Base-by-base conservation (phyloP, 495 filamentous ascomycete genomes). In the Podospora fimiseda region DNA sequence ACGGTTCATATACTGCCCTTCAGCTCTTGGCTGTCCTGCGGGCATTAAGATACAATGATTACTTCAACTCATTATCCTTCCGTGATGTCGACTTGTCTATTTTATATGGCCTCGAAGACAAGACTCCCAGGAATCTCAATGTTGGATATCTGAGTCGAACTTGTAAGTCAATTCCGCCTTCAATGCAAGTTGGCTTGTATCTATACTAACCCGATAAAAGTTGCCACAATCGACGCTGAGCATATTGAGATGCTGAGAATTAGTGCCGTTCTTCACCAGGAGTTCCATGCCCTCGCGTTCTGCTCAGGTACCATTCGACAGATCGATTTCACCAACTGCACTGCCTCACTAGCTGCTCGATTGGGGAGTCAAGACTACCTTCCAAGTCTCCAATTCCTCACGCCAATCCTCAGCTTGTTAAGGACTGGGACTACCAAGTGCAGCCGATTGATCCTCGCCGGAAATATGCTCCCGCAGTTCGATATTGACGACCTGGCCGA, bases 31-130 rank as follows among this genome's bases (percentile, higher is more conserved):
- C 93, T 2, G 80, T 96, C 20, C 79, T 96, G 75, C 81, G 92
- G 16, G 81, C 93, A 5, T 70, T 98, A 44, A 80, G 93, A 33
- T 98, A 95, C 70, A 96, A 96, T 60, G 89, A 95, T 64, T 87
- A 81, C 13, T 96, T 96, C 66, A 77, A 77, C 47, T 86, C 88
- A 1, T 79, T 98, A 36, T 96, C 90, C 1, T 96, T 96, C 65
- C 71, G 76, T 13, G 82, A 85, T 22, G 79, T 95, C 43, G 81
- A 78, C 53, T 75, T 98, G 9, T 58, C 63, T 1, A 59, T 56
- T 14, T 62, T 75, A 14, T 63, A 63, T 37, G 62, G 62, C 11
- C 50, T 55, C 1, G 54, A 64, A 23, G 70, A 76, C 50, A 67
- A 64, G 30, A 33, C 57, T 1, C 33, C 55, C 21, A 59, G 63